Evolutionary conservation across 192 early-diverging fungal genomes (phyloP).

Genomic region (Gryganskiella cystojenkinii): DNA sequence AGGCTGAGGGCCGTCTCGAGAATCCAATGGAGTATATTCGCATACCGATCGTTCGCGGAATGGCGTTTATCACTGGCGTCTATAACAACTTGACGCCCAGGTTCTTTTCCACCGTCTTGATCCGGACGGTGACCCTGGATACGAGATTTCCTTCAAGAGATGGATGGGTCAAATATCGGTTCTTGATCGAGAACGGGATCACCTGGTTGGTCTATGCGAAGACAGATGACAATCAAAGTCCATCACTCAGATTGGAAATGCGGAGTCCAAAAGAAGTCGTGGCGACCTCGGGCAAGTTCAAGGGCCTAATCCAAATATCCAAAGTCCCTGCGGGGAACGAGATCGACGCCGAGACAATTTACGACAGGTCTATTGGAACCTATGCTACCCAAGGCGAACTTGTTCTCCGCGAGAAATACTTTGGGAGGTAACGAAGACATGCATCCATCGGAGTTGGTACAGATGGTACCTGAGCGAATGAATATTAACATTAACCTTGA

Average conservation of each 20-base stretch:
- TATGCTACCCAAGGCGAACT: slow-evolving; percentile 32
- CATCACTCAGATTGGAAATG: slow-evolving; percentile 11
- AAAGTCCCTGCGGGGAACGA: slow-evolving; percentile 37
- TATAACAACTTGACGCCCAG: slow-evolving; percentile 37
- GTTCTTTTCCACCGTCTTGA: slow-evolving; percentile 28
- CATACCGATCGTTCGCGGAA: slow-evolving; percentile 42
- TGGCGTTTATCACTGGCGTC: slow-evolving; percentile 33
- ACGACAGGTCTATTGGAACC: slow-evolving; percentile 28
- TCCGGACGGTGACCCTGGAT: slow-evolving; percentile 25
- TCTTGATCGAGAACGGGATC: slow-evolving; percentile 38
- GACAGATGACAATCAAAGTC: background rate
- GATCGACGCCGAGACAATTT: slow-evolving; percentile 16
- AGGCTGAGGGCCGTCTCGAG: background rate
- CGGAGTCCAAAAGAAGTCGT: background rate
- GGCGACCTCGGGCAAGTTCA: slow-evolving; percentile 36
- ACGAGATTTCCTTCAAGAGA: background rate
- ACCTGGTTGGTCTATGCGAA: slow-evolving; percentile 48
- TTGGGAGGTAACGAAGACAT: slow-evolving; percentile 9
- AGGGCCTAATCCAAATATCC: slow-evolving; percentile 41
- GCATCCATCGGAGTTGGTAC: background rate
- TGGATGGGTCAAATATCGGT: slow-evolving; percentile 49
- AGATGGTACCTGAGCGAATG: background rate
- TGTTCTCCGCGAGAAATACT: slow-evolving; percentile 12
- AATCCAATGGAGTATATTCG: slow-evolving; percentile 2
- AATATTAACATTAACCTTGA: background rate